These are phyloP conservation scores for Pugionium cornutum DNA, from an alignment of 345 rosid species.

Conservation along the genomic window DNA sequence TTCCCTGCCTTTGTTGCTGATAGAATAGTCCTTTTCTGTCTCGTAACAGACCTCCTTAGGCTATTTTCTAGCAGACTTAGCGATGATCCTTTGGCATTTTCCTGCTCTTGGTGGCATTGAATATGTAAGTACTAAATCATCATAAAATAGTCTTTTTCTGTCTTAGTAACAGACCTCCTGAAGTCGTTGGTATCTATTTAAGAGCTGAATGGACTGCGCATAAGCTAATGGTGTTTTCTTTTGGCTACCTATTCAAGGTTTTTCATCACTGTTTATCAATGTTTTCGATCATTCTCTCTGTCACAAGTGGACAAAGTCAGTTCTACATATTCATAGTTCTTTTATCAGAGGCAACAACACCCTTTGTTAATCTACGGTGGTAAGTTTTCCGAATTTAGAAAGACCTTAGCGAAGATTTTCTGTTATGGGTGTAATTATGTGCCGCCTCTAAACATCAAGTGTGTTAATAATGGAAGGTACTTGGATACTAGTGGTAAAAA, in stretches of 20 bases:
- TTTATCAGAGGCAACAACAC: conserved; percentile 72
- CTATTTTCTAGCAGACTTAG: conserved; percentile 74
- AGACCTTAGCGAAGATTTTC: too few relatives aligned
- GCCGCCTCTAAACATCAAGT: background rate
- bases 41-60: conserved; percentile 63
- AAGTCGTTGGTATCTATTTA: too few relatives aligned
- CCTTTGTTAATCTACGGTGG: conserved; percentile 88
- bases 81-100: conserved; percentile 73
- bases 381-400: conserved; percentile 18
- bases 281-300: conserved; percentile 64
- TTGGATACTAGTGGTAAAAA: conserved; percentile 74
- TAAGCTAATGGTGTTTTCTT: too few relatives aligned
- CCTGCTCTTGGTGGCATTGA: conserved; percentile 80
- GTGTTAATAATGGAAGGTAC: conserved; percentile 48
- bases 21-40: background rate
- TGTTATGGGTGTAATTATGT: too few relatives aligned
- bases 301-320: conserved; percentile 71
- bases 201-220: too few relatives aligned
- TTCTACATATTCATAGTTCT: conserved; percentile 83
- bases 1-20: too few relatives aligned
- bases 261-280: conserved; percentile 78
- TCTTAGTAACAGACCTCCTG: too few relatives aligned
- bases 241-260: conserved; percentile 43
- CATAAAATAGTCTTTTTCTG: too few relatives aligned
- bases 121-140: conserved; percentile 54